These are phyloP conservation scores for Colletotrichum sp. DNA, from an alignment of 2,329 filamentous ascomycete genomes.

Conservation along the genomic window DNA sequence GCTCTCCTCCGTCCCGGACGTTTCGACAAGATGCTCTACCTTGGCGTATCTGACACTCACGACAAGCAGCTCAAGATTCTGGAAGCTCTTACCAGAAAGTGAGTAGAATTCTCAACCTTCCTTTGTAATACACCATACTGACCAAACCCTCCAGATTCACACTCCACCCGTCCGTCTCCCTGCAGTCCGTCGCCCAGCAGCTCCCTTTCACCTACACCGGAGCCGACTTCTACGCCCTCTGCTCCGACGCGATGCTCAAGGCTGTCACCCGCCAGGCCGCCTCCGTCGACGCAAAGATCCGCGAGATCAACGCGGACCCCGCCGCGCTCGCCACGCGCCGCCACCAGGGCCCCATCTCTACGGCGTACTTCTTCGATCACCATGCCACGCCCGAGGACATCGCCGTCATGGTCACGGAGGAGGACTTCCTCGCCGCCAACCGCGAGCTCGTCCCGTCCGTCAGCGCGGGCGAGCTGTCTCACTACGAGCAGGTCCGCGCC, in stretches of 20 bases:
- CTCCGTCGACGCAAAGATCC: slow-evolving; percentile 83
- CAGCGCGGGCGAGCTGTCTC: slow-evolving; percentile 86
- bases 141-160: slow-evolving; percentile 68
- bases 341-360: slow-evolving; percentile 64
- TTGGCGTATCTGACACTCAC: slow-evolving; percentile 95
- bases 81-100: slow-evolving; percentile 94
- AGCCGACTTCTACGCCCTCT: slow-evolving; percentile 95
- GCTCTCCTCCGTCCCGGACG: slow-evolving; percentile 87
- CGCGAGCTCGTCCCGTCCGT: slow-evolving; percentile 91
- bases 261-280: slow-evolving; percentile 91
- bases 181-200: slow-evolving; percentile 73
- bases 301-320: slow-evolving; percentile 63
- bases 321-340: slow-evolving; percentile 25
- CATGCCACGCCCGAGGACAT: slow-evolving; percentile 82
- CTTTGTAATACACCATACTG: not conserved
- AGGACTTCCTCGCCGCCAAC: slow-evolving; percentile 84
- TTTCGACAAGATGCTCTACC: slow-evolving; percentile 98
- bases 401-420: slow-evolving; percentile 85
- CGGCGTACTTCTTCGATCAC: slow-evolving; percentile 96
- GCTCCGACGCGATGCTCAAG: slow-evolving; percentile 98
- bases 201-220: slow-evolving; percentile 97
- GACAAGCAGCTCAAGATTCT: slow-evolving; percentile 95
- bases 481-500: slow-evolving; percentile 85
- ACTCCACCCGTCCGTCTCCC: slow-evolving; percentile 78
- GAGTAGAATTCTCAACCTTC: slow-evolving; percentile 41